Conservation (phyloP, 352 stramenopile species). For the Hyphochytrium catenoides region DNA sequence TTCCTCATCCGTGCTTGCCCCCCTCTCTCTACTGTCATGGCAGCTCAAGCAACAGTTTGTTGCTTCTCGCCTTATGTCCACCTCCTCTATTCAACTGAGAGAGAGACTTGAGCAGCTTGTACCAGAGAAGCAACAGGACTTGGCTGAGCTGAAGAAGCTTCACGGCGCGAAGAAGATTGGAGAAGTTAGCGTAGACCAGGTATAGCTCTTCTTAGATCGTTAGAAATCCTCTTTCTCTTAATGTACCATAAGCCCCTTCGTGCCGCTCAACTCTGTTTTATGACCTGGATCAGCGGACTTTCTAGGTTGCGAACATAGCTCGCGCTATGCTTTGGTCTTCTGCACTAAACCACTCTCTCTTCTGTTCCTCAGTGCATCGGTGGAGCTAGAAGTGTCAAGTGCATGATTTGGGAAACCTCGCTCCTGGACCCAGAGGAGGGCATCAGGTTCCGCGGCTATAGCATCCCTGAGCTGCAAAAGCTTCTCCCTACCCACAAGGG, state of each 20-base stretch:
- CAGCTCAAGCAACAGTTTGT: too few relatives aligned
- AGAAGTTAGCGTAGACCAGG: slow-evolving; percentile 73
- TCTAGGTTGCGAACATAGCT: too few relatives aligned
- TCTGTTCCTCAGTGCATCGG: slow-evolving; percentile 73
- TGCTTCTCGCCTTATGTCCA: too few relatives aligned
- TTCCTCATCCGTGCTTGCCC: too few relatives aligned
- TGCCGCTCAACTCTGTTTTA: neutral
- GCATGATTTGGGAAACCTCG: slow-evolving; percentile 96
- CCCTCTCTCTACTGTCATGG: too few relatives aligned
- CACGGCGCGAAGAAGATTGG: slow-evolving; percentile 73
- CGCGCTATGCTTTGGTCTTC: too few relatives aligned
- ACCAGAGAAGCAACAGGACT: slow-evolving; percentile 65
- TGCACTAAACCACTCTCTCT: neutral
- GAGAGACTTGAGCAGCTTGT: slow-evolving; percentile 67
- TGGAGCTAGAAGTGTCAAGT: slow-evolving; percentile 90
- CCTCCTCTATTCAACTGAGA: slow-evolving; percentile 32
- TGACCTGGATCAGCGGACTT: too few relatives aligned
- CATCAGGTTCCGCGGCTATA: slow-evolving; percentile 96
- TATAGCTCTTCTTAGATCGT: too few relatives aligned
- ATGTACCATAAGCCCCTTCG: neutral
- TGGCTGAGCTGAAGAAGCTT: slow-evolving; percentile 80
- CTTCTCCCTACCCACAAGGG: slow-evolving; percentile 74
- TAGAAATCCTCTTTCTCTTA: too few relatives aligned
- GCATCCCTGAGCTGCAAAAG: slow-evolving; percentile 93
- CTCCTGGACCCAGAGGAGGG: slow-evolving; percentile 81